These are phyloP conservation scores for Epichloe hybrida DNA, from an alignment of 2,329 filamentous ascomycete species.

Conservation along the genomic window DNA sequence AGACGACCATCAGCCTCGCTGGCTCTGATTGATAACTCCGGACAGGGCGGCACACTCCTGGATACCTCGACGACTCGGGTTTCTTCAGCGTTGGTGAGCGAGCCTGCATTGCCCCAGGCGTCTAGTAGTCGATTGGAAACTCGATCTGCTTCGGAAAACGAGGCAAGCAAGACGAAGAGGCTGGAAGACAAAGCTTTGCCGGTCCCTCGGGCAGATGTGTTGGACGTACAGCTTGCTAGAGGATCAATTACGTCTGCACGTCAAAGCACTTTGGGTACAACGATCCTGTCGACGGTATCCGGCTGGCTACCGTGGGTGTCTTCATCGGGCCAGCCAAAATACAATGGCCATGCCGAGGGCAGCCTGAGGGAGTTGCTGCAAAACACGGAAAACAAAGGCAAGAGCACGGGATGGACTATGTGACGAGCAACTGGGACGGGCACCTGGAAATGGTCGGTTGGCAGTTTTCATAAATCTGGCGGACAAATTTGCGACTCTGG, in stretches of 20 bases:
- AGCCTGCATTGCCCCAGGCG: slow-evolving; percentile 43
- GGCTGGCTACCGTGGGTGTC: slow-evolving; percentile 34
- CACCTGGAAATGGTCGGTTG: no score
- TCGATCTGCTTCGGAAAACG: slow-evolving; percentile 17
- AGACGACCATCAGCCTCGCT: slow-evolving; percentile 20
- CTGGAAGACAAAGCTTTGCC: neutral
- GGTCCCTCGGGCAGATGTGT: slow-evolving; percentile 9
- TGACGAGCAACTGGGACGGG: neutral
- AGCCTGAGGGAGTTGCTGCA: slow-evolving; percentile 2
- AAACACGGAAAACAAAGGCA: neutral
- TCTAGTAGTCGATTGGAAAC: slow-evolving; percentile 38
- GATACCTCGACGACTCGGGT: slow-evolving; percentile 18
- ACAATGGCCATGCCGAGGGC: slow-evolving; percentile 3
- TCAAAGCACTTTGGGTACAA: slow-evolving; percentile 12
- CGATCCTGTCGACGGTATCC: slow-evolving; percentile 26
- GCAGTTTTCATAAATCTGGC: no score
- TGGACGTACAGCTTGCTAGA: slow-evolving; percentile 15
- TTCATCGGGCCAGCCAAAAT: neutral
- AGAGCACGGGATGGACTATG: neutral
- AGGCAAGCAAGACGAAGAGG: neutral
- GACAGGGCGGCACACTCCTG: slow-evolving; percentile 15
- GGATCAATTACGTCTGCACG: slow-evolving; percentile 16
- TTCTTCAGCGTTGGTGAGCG: slow-evolving; percentile 34
- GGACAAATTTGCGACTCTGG: no score
- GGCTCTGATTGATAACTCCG: slow-evolving; percentile 25